Base-by-base conservation (phyloP, 2,329 filamentous ascomycete species). In the Trichoderma koningiopsis region DNA sequence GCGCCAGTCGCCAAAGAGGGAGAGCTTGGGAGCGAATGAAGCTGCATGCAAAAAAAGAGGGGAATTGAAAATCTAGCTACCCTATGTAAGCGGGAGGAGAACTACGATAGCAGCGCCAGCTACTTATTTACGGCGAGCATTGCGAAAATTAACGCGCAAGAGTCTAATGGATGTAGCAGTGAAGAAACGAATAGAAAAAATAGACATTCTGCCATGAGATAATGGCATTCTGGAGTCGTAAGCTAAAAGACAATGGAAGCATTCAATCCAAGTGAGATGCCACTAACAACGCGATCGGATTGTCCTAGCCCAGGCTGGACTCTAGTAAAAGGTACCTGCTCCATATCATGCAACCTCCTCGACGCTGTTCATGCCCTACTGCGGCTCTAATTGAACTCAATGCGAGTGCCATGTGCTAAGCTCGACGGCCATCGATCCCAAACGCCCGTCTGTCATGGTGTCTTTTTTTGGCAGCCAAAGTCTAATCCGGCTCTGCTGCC, bases 1-100 rank as follows among this genome's bases (percentile, higher is more conserved):
- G 63, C 63, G 63, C 63, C 63, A 58, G 63, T 66, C 63, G 63
- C 55, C 53, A 49, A 58, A 35, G 29, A 16, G 22, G 13, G 49
- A n/a, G 22, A 22, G 22, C 43, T 19, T 40, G n/a, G 29, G 59
- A 24, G 37, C 33, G 63, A 22, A 58, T 47, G 19, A 31, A 47
- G 31, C 55, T 58, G 35, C 58, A 31, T 29, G 49, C 10, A 29
- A 27, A 52, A 62, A 60, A 64, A 64, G 55, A 52, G 47, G 63
- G 63, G 63, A 29, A 55, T 53, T 52, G 60, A 47, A 47, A 47
- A 47, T 47, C 43, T 19, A 47, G 47, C 47, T 63, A 63, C 47
- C 61, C 61, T 64, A 40, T 33, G 49, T 47, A 40, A 40, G 37
- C 37, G 37, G 14, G 47, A 31, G 61, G 49, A 64, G 16, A 47